A percentile compares a stretch with the other conserved stretches of the same genome.
Conservation (phyloP, 495 filamentous ascomycete species). For the Hypoxylon perforatum region DNA sequence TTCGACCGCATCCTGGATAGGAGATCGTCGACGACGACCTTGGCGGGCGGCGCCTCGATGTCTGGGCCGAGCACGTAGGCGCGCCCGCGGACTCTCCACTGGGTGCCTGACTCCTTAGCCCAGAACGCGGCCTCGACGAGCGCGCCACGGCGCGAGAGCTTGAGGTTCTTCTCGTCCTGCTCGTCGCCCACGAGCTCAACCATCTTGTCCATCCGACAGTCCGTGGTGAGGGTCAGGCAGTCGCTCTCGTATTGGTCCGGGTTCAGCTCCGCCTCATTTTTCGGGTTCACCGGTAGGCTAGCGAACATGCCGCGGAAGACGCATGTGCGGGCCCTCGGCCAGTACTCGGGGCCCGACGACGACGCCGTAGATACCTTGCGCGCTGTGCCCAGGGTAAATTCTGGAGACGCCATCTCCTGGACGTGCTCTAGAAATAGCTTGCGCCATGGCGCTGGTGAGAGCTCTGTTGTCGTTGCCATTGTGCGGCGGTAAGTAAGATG, state of each 20-base stretch:
- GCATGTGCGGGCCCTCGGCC: slow-evolving; percentile 62
- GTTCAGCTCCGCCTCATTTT: slow-evolving; percentile 70
- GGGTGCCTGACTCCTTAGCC: slow-evolving; percentile 73
- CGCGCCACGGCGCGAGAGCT: slow-evolving; percentile 71
- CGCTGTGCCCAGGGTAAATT: slow-evolving; percentile 79
- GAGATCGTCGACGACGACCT: slow-evolving; percentile 53
- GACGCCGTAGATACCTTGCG: slow-evolving; percentile 49
- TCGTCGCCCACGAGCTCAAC: slow-evolving; percentile 67
- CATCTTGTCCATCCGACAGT: slow-evolving; percentile 86
- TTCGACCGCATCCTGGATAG: slow-evolving; percentile 58
- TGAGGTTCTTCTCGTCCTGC: slow-evolving; percentile 31
- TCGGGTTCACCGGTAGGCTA: slow-evolving; percentile 72
- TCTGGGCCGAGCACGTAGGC: slow-evolving; percentile 75
- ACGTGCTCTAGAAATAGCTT: slow-evolving; percentile 73
- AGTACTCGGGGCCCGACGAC: slow-evolving; percentile 13
- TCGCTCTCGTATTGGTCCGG: slow-evolving; percentile 76
- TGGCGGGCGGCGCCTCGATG: slow-evolving; percentile 62
- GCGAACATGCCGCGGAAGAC: slow-evolving; percentile 88
- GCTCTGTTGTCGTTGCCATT: slow-evolving; percentile 28
- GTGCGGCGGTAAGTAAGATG: slow-evolving; percentile 7
- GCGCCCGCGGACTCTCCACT: slow-evolving; percentile 85
- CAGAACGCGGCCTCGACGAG: slow-evolving; percentile 87
- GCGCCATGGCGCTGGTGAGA: slow-evolving; percentile 70
- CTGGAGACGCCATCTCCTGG: slow-evolving; percentile 65
- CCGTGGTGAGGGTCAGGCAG: slow-evolving; percentile 84